phyloP scores from a whole-genome alignment of 768 basidiomycete species.

The Gymnopilus junonius region DNA sequence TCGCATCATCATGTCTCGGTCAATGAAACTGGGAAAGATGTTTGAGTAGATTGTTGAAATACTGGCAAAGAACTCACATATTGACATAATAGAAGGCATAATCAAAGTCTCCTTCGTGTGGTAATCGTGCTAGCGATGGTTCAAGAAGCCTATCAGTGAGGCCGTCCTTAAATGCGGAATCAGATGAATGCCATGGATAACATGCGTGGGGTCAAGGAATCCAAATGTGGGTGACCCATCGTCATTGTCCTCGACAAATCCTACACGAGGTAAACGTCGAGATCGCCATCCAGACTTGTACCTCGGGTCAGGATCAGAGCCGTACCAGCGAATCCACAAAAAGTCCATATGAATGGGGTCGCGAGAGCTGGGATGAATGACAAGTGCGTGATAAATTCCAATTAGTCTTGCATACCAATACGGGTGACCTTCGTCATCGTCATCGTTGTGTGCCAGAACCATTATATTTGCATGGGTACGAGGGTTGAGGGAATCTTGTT shows the following conservation, averaged over 20 bases:
- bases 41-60: background rate
- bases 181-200: slow-evolving; percentile 44
- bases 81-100: slow-evolving; percentile 40
- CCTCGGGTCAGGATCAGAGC: slow-evolving; percentile 1
- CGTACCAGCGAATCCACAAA: slow-evolving; percentile 31
- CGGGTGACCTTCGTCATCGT: slow-evolving; percentile 21
- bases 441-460: slow-evolving; percentile 27
- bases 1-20: slow-evolving; percentile 22
- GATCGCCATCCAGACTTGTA: slow-evolving; percentile 14
- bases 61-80: slow-evolving; percentile 30
- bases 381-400: slow-evolving; percentile 33
- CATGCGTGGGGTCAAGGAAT: slow-evolving; percentile 46
- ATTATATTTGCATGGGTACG: slow-evolving; percentile 40
- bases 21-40: slow-evolving; percentile 14
- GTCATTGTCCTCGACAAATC: slow-evolving; percentile 32
- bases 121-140: slow-evolving; percentile 12
- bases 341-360: slow-evolving; percentile 26
- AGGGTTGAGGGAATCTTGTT: slow-evolving; percentile 46
- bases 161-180: slow-evolving; percentile 42
- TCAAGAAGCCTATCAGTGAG: slow-evolving; percentile 17
- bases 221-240: slow-evolving; percentile 39
- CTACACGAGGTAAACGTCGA: slow-evolving; percentile 24
- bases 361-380: slow-evolving; percentile 21
- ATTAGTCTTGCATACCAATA: slow-evolving; percentile 41
- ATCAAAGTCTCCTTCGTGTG: slow-evolving; percentile 25